Percentiles rank a stretch among this genome's conserved stretches.
phyloP scores from a whole-genome alignment of 139 green algal species.

The Astrephomene gubernaculifera region DNA sequence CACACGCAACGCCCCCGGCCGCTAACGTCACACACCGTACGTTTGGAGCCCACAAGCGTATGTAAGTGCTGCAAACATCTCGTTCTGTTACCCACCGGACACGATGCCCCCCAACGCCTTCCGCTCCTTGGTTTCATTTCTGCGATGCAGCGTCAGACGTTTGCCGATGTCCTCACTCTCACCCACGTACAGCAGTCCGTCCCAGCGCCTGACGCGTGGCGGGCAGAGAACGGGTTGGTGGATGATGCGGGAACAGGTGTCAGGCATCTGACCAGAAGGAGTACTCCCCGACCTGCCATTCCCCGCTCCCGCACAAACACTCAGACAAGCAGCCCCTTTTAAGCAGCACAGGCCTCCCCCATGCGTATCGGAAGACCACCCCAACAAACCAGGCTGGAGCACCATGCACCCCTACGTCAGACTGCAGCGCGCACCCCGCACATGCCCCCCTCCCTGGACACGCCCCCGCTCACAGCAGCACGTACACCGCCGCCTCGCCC shows the following conservation, averaged over 20 bases:
- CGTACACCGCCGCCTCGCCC: conserved; percentile 23
- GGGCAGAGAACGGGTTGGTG: too few species aligned
- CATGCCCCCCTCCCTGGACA: background rate
- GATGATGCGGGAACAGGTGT: too few species aligned
- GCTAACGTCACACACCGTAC: too few species aligned
- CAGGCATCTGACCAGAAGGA: background rate
- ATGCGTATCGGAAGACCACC: background rate
- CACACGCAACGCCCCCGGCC: too few species aligned
- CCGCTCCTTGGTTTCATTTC: conserved; percentile 7
- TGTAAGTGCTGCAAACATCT: too few species aligned
- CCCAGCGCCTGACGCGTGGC: conserved; percentile 24
- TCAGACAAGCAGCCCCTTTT: background rate
- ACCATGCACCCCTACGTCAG: background rate
- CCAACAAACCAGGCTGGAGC: background rate
- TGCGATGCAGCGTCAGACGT: background rate
- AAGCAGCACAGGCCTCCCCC: background rate
- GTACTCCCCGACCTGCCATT: background rate
- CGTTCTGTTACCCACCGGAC: background rate
- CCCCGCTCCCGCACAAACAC: background rate
- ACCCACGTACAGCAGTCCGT: conserved; percentile 22
- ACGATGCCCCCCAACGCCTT: background rate
- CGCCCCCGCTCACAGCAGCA: background rate
- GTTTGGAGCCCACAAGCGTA: background rate
- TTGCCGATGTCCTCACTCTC: conserved; percentile 20
- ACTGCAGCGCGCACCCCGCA: background rate